These are phyloP conservation scores for Zygosaccharomyces pseudobailii DNA, from an alignment of 1,139 yeast species.

Conservation along the genomic window DNA sequence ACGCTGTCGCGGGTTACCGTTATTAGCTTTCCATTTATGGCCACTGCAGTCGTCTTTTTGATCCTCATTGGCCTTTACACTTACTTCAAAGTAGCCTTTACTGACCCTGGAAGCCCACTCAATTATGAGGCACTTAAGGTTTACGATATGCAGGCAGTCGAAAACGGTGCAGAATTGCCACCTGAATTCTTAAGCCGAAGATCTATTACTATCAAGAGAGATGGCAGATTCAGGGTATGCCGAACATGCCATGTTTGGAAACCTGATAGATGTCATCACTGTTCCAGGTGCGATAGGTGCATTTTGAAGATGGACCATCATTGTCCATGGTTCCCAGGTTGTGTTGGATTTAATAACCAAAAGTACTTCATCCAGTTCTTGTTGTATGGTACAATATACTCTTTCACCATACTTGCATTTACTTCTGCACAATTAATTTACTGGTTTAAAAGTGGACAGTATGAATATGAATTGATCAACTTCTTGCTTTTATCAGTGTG, in stretches of 20 bases:
- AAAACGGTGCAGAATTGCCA: conserved; percentile 35
- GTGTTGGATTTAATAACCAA: conserved; percentile 81
- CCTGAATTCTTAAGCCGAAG: conserved; percentile 37
- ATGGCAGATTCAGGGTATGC: conserved; percentile 54
- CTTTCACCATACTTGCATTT: conserved; percentile 39
- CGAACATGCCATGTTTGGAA: conserved; percentile 79
- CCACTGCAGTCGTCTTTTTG: conserved; percentile 5
- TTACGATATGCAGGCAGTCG: conserved; percentile 27
- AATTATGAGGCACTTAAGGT: conserved; percentile 43
- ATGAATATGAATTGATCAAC: conserved; percentile 44
- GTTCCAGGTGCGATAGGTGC: conserved; percentile 68
- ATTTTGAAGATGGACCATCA: conserved; percentile 82
- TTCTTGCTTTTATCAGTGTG: conserved; percentile 57
- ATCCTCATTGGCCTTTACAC: conserved; percentile 35
- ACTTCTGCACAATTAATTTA: conserved; percentile 42
- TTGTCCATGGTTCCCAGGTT: conserved; percentile 94
- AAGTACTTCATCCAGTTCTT: conserved; percentile 76
- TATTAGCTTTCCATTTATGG: conserved; percentile 11
- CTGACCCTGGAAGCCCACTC: conserved; percentile 64
- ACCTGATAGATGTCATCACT: conserved; percentile 92
- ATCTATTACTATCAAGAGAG: conserved; percentile 39
- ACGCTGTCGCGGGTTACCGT: conserved; percentile 15
- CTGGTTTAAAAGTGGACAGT: conserved; percentile 47
- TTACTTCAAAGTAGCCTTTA: conserved; percentile 50
- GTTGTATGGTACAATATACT: conserved; percentile 49